A percentile compares a stretch with the other conserved stretches of the same genome.
phyloP scores from a whole-genome alignment of 1,284 basidiomycete species.

The Mycena sp. region DNA sequence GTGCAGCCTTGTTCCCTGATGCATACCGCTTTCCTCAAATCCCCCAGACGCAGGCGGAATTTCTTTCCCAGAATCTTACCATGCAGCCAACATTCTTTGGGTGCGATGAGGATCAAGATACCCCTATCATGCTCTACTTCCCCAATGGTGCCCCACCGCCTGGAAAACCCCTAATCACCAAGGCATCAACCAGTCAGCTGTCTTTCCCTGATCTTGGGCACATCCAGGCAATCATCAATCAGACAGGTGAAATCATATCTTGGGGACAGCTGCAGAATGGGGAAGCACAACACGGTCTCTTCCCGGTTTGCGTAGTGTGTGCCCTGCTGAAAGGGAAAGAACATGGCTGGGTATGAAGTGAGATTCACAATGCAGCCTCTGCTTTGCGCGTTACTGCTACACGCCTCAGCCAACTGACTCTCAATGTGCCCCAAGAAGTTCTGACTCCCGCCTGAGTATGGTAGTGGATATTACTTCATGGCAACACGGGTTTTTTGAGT shows the following conservation, averaged over 20 bases:
- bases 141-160: slow-evolving; percentile 24
- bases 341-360: slow-evolving; percentile 18
- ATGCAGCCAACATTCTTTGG: slow-evolving; percentile 29
- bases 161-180: slow-evolving; percentile 19
- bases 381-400: slow-evolving; percentile 29
- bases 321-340: slow-evolving; percentile 21
- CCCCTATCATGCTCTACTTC: slow-evolving; percentile 27
- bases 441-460: no score
- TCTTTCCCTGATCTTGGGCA: slow-evolving; percentile 16
- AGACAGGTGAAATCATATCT: slow-evolving; percentile 15
- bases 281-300: slow-evolving; percentile 14
- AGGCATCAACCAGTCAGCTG: slow-evolving; percentile 23
- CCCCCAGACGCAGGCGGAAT: slow-evolving; percentile 19
- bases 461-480: no score
- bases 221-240: slow-evolving; percentile 23
- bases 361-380: slow-evolving; percentile 17
- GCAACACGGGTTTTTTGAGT: no score
- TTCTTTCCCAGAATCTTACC: slow-evolving; percentile 23
- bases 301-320: slow-evolving; percentile 25
- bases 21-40: slow-evolving; percentile 23
- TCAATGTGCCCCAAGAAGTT: no score
- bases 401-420: no score
- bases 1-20: slow-evolving; percentile 16
- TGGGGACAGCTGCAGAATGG: slow-evolving; percentile 17
- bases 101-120: slow-evolving; percentile 23